phyloP scores from a whole-genome alignment of 2,329 filamentous ascomycete species.

The Zarea fungicola region DNA sequence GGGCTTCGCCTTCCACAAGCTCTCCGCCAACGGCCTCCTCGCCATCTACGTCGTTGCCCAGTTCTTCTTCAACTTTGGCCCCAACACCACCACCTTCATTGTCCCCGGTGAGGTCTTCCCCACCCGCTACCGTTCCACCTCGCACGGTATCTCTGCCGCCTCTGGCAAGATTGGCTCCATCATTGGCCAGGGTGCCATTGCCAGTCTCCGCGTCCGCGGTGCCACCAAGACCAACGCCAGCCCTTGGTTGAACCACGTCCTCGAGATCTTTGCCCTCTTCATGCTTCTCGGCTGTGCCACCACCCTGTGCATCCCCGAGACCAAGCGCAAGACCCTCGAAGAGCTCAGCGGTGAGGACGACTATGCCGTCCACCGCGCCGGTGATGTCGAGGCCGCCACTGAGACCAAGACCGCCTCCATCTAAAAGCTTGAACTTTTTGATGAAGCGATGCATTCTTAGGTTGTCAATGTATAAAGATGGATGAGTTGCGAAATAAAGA shows the following conservation, averaged over 20 bases:
- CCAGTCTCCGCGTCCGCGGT: slow-evolving; percentile 45
- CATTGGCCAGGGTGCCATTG: slow-evolving; percentile 53
- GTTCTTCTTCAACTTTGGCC: slow-evolving; percentile 57
- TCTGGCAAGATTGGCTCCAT: slow-evolving; percentile 52
- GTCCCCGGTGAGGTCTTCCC: slow-evolving; percentile 54
- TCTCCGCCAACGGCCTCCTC: slow-evolving; percentile 47
- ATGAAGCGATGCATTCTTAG: too few relatives aligned
- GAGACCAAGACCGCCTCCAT: neutral
- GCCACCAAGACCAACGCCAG: slow-evolving; percentile 31
- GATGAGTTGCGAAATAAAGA: too few relatives aligned
- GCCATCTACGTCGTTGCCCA: slow-evolving; percentile 52
- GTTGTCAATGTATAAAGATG: too few relatives aligned
- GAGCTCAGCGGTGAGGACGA: slow-evolving; percentile 42
- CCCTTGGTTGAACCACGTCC: slow-evolving; percentile 73
- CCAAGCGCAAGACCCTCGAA: slow-evolving; percentile 68
- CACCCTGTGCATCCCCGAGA: slow-evolving; percentile 67
- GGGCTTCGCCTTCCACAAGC: slow-evolving; percentile 55
- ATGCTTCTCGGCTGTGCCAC: slow-evolving; percentile 69
- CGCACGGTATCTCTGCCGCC: slow-evolving; percentile 53
- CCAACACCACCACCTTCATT: slow-evolving; percentile 53
- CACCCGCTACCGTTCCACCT: slow-evolving; percentile 51
- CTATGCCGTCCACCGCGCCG: slow-evolving; percentile 11
- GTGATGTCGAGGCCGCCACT: neutral
- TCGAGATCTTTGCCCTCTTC: slow-evolving; percentile 70
- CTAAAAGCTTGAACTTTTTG: too few relatives aligned